phyloP scores from a whole-genome alignment of 176 grass and related monocot genomes.

The Zea luxurians region DNA sequence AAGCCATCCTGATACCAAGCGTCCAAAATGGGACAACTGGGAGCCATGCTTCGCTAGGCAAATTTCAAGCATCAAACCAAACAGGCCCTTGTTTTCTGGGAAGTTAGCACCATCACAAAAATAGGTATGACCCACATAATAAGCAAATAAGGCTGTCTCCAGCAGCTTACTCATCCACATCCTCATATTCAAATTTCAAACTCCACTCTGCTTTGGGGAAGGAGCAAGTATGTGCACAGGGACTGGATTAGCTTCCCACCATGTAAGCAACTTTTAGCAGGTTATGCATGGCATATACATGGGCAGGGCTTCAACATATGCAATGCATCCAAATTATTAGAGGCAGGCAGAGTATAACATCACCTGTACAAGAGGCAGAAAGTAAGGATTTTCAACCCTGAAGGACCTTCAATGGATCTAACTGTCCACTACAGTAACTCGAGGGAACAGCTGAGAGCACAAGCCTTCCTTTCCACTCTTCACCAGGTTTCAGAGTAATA shows the following conservation, averaged over 20 bases:
- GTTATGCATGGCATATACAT: not conserved
- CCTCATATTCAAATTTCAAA: no score
- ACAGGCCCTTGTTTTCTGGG: no score
- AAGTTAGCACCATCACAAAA: no score
- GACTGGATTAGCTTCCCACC: not conserved
- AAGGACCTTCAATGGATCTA: conserved; percentile 65
- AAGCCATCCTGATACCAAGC: no score
- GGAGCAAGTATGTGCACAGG: not conserved
- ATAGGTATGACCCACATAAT: no score
- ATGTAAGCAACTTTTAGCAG: not conserved
- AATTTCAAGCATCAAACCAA: no score
- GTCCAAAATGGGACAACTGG: no score
- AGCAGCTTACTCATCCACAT: no score
- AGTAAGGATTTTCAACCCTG: conserved; percentile 47
- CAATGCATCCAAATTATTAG: not conserved
- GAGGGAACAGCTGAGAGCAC: conserved; percentile 67
- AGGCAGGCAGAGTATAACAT: conserved; percentile 1
- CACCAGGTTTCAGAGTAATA: conserved; percentile 71
- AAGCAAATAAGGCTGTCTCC: no score
- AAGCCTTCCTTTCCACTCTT: conserved; percentile 82
- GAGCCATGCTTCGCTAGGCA: no score
- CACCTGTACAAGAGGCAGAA: conserved; percentile 64
- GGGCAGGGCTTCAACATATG: not conserved
- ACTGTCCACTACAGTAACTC: conserved; percentile 79
- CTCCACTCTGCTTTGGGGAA: not conserved